Evolutionary conservation across 2,329 filamentous ascomycete genomes (phyloP), one percentile per base, ranked within the genome.

Genomic region (Apiospora pterosperma): DNA sequence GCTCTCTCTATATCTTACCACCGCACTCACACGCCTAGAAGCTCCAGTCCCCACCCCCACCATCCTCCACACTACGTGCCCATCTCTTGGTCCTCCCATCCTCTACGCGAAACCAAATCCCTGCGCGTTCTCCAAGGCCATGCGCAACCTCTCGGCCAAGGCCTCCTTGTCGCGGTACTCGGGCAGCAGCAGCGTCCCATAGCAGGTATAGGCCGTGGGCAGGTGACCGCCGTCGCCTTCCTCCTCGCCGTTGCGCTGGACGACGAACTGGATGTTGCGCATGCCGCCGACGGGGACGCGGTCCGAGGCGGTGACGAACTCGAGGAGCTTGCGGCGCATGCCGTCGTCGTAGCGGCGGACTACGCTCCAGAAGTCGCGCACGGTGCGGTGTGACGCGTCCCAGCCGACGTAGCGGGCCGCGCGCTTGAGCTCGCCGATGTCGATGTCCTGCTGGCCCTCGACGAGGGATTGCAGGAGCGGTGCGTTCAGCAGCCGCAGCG

Each of bases 281-380:
- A 94, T 88, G 3, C 96, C 96, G 23, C 92, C 93, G 0, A 97
- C 92, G 0, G 96, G 96, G 2, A 98, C 87, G 2, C 96, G 86
- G 73, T 97, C 94, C 71, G 90, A 95, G 0, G 95, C 95, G 16
- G 96, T 99, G 36, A 99, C 94, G 73, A 99, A 99, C 75, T 97
- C 93, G 36, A 99, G 83, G 38, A 99, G 80, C 71, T 87, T 88
- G 62, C 88, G 86, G 77, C 90, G 90, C 82, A 94, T 90, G 55
- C 85, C 82, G 19, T 90, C 83, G 65, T 88, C 84, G 73, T 87
- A 96, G 39, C 75, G 77, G 68, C 85, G 85, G 1, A 97, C 91
- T 8, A 97, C 85, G 14, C 83, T 83, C 96, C 96, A 99, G 75
- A 99, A 98, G 69, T 91, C 87, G 28, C 82, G 80, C 48, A 99